Evolutionary conservation across 2,329 filamentous ascomycete genomes (phyloP).

Genomic region (Dactylellina sp.): DNA sequence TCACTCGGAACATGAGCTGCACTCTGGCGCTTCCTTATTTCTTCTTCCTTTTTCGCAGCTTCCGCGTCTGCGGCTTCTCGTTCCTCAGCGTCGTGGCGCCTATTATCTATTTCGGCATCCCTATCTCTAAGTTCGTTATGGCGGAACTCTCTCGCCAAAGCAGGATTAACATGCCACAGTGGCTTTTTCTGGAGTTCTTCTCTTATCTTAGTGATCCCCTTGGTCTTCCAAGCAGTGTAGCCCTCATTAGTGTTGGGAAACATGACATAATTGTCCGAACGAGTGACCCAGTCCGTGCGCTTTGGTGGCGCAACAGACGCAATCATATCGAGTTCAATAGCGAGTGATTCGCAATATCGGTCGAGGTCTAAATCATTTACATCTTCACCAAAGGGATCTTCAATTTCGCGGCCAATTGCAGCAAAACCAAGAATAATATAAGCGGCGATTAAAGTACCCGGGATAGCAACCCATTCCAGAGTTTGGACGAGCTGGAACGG

Average conservation of each 20-base stretch:
- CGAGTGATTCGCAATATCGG: slow-evolving; percentile 79
- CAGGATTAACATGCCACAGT: slow-evolving; percentile 27
- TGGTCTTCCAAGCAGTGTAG: slow-evolving; percentile 67
- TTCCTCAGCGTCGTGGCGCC: neutral
- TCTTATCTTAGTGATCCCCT: slow-evolving; percentile 66
- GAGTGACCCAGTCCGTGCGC: slow-evolving; percentile 14
- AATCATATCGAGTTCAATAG: slow-evolving; percentile 61
- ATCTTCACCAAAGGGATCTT: slow-evolving; percentile 85
- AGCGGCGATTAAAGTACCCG: slow-evolving; percentile 76
- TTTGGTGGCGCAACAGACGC: slow-evolving; percentile 24
- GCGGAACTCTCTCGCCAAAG: slow-evolving; percentile 31
- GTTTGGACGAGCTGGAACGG: slow-evolving; percentile 79
- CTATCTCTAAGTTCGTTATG: slow-evolving; percentile 15
- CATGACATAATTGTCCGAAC: slow-evolving; percentile 63
- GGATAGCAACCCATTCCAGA: slow-evolving; percentile 80
- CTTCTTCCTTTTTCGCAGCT: neutral
- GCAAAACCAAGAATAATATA: slow-evolving; percentile 86
- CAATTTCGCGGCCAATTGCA: slow-evolving; percentile 81
- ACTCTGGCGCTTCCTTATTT: neutral
- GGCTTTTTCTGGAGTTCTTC: slow-evolving; percentile 43
- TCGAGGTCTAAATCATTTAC: slow-evolving; percentile 85
- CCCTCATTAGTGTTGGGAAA: slow-evolving; percentile 66
- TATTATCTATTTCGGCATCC: slow-evolving; percentile 31
- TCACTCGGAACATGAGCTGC: slow-evolving; percentile 13
- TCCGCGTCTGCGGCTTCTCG: neutral